Evolutionary conservation across 2,329 filamentous ascomycete genomes (phyloP), one percentile per base, ranked within the genome.

Genomic region (Fusarium secorum): DNA sequence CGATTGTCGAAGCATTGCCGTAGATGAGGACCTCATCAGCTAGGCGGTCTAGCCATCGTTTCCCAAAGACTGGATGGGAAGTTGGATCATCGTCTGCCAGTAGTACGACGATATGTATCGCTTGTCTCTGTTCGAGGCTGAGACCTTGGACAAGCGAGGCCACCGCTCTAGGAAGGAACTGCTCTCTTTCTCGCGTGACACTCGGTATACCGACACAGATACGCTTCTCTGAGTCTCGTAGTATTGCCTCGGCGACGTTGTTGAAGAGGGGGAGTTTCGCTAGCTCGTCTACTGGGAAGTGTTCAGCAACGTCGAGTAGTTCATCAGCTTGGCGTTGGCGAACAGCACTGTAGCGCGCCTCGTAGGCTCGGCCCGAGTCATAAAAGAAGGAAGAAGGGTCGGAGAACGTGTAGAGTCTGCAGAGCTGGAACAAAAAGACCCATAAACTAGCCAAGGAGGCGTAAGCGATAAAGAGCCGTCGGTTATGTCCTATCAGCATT

Each of bases 21-120:
- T 81, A 81, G 9, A 79, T 51, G 5, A 80, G 53, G 7, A 80
- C 52, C 17, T 79, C 71, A 13, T 81, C 78, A 7, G 71, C 73
- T 4, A 80, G 53, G 4, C 66, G 72, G 13, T 71, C 66, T 0
- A 80, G 71, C 79, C 79, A 81, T 10, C 56, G 49, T 22, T 77
- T 72, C 0, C 75, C 72, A 38, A 74, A 80, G 9, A 73, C 77
- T 3, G 74, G 74, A 49, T 81, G 76, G 20, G 60, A 64, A 2
- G 51, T 52, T 10, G 76, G 74, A 14, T 72, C 60, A 26, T 70
- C 60, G 44, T 80, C 78, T 6, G 78, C 78, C 11, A 81, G 64
- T 15, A 81, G 45, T 13, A 79, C 70, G 15, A 76, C 67, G 1
- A 81, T 33, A 36, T 79, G 72, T 13, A 80, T 53, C 11, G 66